A percentile compares a stretch with the other conserved stretches of the same genome.
Evolutionary conservation across 2,329 filamentous ascomycete species (phyloP).

Genomic region (Nemania sp.): DNA sequence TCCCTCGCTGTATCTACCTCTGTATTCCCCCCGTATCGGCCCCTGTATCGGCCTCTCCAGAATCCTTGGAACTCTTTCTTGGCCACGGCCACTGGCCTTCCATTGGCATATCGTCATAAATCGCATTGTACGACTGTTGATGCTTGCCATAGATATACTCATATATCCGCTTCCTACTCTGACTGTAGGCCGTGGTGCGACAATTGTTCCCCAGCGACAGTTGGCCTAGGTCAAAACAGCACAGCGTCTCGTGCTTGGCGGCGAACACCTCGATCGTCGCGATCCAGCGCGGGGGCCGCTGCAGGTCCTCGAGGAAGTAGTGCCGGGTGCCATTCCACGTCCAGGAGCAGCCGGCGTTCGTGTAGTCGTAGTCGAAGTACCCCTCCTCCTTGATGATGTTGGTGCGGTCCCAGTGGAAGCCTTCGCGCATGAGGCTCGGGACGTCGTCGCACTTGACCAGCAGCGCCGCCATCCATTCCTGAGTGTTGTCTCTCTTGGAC

Average conservation of each 20-base stretch:
- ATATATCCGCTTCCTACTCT: constrained; percentile 16
- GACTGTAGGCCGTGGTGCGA: neutral
- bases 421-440: constrained; percentile 29
- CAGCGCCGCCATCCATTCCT: constrained; percentile 9
- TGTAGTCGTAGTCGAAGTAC: neutral
- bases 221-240: constrained; percentile 15
- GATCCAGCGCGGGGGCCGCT: constrained; percentile 21
- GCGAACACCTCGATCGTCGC: constrained; percentile 16
- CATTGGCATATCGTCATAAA: constrained; percentile 28
- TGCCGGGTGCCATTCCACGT: too few species aligned
- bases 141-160: neutral
- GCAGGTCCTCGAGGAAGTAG: constrained; percentile 24
- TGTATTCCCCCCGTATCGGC: too few species aligned
- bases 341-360: too few species aligned
- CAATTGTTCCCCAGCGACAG: constrained; percentile 12
- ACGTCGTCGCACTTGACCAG: constrained; percentile 25
- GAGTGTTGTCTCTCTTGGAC: neutral
- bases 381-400: constrained; percentile 29
- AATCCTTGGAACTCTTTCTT: too few species aligned
- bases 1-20: too few species aligned
- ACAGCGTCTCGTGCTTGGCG: neutral
- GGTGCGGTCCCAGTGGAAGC: constrained; percentile 24
- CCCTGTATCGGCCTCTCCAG: too few species aligned
- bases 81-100: constrained; percentile 31
- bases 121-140: constrained; percentile 11